Evolutionary conservation across 306 rosid species (phyloP), one percentile per base, ranked within the genome.

Genomic region (Alnus rubra): DNA sequence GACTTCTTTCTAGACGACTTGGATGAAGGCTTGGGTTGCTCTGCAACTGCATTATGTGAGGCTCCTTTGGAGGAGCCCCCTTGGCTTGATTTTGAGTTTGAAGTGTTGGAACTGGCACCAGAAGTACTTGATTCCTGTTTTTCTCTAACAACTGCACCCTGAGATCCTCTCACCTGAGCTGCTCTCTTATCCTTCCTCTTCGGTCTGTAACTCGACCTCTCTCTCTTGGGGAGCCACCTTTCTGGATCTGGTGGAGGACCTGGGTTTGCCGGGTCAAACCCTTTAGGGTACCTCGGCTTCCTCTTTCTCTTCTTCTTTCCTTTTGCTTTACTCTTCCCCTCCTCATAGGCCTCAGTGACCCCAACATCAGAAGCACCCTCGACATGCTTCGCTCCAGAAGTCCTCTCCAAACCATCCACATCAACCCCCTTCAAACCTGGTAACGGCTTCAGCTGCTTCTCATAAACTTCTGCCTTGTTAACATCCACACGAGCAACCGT

Each of bases 231-330:
- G 82, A 96, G 99, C 99, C 99, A 96, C 80, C 99, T 89, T 80
- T 93, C 98, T 15, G 99, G 99, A 82, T 96, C 99, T 3, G 98
- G 99, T 37, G 94, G 94, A 65, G 99, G 97, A 78, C 99, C 99
- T 47, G 98, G 98, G 78, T 93, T 96, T 15, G 91, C 93, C 7
- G 97, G 98, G 82, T 96, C 97, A 81, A 88, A 96, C 79, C 99
- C 98, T 87, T 91, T 96, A 49, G 98, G 99, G 84, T 96, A 96
- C 87, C 80, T 91, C 60, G 97, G 98, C 91, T 96, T 96, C 89
- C 99, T 91, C 92, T 93, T 93, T 82, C 99, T 88, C 93, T 93
- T 96, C 78, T 86, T 93, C 94, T 93, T 91, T 58, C 93, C 79
- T 85, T 95, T 96, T 37, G 89, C 74, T 84, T 93, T 95, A 48